Conservation (phyloP, 441 rosid genomes). For the Corymbia citriodora region DNA sequence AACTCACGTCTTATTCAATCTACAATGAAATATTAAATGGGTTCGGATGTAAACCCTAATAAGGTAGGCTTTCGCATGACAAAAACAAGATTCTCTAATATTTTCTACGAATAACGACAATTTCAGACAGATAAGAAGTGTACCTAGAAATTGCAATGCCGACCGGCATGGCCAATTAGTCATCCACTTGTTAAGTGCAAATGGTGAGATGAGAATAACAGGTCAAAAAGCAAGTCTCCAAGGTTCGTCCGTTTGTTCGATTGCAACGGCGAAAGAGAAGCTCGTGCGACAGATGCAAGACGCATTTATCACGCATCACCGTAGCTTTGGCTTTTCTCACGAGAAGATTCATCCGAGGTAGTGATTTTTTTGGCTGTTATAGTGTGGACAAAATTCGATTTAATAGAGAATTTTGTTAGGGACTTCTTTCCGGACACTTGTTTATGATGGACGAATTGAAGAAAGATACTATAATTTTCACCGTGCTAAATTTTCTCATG, state of each 20-base stretch:
- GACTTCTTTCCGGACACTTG: not conserved
- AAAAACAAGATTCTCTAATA: not conserved
- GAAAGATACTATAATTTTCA: no score
- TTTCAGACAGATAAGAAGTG: no score
- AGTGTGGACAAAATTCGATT: not conserved
- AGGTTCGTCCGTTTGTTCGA: not conserved
- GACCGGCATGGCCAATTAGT: fast-evolving
- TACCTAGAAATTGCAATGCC: not conserved
- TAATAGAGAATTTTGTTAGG: not conserved
- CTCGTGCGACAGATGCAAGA: not conserved
- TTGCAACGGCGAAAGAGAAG: not conserved
- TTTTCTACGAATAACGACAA: not conserved
- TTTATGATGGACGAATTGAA: not conserved
- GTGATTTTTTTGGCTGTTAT: not conserved
- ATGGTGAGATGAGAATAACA: not conserved
- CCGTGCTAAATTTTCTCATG: not conserved
- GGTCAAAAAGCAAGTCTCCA: not conserved
- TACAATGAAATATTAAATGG: not conserved
- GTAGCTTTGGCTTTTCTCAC: not conserved
- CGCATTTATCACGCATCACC: not conserved
- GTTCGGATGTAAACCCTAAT: not conserved
- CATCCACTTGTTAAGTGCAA: not conserved
- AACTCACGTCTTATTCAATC: not conserved
- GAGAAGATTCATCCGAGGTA: not conserved
- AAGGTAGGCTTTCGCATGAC: not conserved